Evolutionary conservation across 352 stramenopile species (phyloP), one percentile per base, ranked within the genome.

Genomic region (Phytophthora multivora): DNA sequence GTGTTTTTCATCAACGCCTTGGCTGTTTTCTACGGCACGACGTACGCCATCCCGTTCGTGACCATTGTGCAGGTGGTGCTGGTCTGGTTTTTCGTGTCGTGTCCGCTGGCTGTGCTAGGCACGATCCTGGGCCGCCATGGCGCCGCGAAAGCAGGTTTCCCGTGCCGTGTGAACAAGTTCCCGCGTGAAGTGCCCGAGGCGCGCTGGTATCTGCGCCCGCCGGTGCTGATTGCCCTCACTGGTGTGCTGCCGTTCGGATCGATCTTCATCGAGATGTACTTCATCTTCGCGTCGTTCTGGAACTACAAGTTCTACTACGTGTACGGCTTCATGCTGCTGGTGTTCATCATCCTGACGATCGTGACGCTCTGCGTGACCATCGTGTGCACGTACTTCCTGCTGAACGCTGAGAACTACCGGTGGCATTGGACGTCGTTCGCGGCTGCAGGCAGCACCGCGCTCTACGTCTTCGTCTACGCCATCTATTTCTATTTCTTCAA

Each of bases 261-360:
- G 41, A 99, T 99, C 73, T 99, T 99, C 72, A 99, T 99, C 70
- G 98, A 99, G 81, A 98, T 99, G 77, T 99, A 99, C 80, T 99
- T 99, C 86, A 98, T 99, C 71, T 98, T 99, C 71, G 98, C 97
- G 5, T 99, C 95, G 36, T 98, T 99, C 63, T 99, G 98, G 98
- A 99, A 98, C 77, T 99, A 99, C 93, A 99, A 99, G 81, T 99
- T 99, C 79, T 99, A 99, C 82, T 99, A 99, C 78, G 98, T 99
- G 12, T 99, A 99, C 77, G 97, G 97, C 47, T 99, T 99, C 75
- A 96, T 99, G 77, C 83, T 99, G 55, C 86, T 99, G 45, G 97
- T 99, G 16, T 98, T 98, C 74, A 69, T 96, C 48, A 99, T 99
- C 62, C 79, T 99, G 33, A 93, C 82, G 30, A 96, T 99, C 43